Evolutionary conservation across 1,284 basidiomycete genomes (phyloP).

Genomic region (Exobasidium cylindrosporum): DNA sequence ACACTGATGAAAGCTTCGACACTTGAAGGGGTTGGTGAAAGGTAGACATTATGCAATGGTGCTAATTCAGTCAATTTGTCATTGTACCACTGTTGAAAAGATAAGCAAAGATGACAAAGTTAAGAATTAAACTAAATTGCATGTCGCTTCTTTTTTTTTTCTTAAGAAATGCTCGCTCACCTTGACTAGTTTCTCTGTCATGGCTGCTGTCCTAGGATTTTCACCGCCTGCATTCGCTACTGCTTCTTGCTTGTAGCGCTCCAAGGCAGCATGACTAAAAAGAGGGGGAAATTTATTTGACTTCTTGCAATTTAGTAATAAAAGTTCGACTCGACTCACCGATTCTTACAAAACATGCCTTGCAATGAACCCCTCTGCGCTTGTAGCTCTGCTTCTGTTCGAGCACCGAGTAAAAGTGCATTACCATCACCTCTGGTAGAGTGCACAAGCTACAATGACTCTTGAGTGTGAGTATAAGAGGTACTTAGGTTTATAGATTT

Average conservation of each 20-base stretch:
- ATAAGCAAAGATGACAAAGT: neutral
- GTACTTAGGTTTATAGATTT: too few relatives aligned
- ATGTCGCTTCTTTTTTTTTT: conserved; percentile 9
- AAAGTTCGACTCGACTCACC: conserved; percentile 12
- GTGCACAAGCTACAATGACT: conserved; percentile 61
- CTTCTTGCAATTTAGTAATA: neutral
- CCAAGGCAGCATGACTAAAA: conserved; percentile 61
- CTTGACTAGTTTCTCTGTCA: conserved; percentile 25
- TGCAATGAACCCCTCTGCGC: conserved; percentile 50
- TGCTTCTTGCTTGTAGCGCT: conserved; percentile 60
- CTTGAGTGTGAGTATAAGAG: neutral
- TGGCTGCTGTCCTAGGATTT: conserved; percentile 43
- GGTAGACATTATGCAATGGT: conserved; percentile 55
- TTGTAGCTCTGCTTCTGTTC: conserved; percentile 53
- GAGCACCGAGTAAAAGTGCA: conserved; percentile 57
- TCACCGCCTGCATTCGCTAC: conserved; percentile 63
- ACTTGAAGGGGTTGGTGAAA: conserved; percentile 18
- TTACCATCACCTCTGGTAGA: conserved; percentile 59
- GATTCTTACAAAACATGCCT: conserved; percentile 59
- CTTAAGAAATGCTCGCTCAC: conserved; percentile 55
- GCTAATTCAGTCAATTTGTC: conserved; percentile 56
- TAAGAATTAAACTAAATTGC: neutral
- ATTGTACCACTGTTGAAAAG: conserved; percentile 57
- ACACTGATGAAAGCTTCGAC: conserved; percentile 55
- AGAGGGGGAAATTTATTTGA: neutral